Evolutionary conservation across 495 filamentous ascomycete genomes (phyloP).

Genomic region (Hypoxylon fuscum): DNA sequence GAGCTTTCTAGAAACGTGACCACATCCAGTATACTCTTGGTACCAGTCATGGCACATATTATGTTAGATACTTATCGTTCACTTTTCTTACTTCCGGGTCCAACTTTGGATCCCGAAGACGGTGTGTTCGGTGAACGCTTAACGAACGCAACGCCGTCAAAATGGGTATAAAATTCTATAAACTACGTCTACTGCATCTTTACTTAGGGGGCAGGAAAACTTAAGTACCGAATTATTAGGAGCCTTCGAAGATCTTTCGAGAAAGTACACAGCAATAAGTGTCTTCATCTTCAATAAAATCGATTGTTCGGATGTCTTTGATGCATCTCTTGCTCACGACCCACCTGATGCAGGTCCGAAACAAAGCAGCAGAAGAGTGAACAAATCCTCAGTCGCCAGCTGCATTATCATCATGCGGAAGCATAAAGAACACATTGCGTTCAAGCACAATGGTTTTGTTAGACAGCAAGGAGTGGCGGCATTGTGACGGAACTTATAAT

Average conservation of each 20-base stretch:
- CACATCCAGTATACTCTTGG: slow-evolving; percentile 35
- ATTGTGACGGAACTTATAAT: too few relatives aligned
- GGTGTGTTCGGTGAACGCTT: not conserved
- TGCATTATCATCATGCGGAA: not conserved
- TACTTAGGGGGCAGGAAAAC: not conserved
- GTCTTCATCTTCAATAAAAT: slow-evolving; percentile 1
- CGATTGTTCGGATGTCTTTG: slow-evolving; percentile 26
- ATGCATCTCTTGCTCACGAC: not conserved
- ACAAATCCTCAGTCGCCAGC: too few relatives aligned
- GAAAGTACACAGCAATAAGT: slow-evolving; percentile 8
- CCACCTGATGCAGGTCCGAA: too few relatives aligned
- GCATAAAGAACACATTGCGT: not conserved
- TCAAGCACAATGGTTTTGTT: slow-evolving; percentile 12
- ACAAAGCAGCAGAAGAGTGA: slow-evolving; percentile 16
- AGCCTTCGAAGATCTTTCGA: slow-evolving; percentile 12
- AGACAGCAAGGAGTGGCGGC: not conserved
- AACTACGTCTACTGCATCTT: not conserved
- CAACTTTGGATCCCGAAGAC: not conserved
- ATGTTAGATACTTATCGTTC: not conserved
- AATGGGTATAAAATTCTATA: not conserved
- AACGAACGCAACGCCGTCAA: not conserved
- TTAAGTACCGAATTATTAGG: slow-evolving; percentile 7
- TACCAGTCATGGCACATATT: slow-evolving; percentile 38
- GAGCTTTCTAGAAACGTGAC: slow-evolving; percentile 30
- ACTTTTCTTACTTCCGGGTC: not conserved